phyloP scores from a whole-genome alignment of 83 land plant genomes.

The Thuja plicata region DNA sequence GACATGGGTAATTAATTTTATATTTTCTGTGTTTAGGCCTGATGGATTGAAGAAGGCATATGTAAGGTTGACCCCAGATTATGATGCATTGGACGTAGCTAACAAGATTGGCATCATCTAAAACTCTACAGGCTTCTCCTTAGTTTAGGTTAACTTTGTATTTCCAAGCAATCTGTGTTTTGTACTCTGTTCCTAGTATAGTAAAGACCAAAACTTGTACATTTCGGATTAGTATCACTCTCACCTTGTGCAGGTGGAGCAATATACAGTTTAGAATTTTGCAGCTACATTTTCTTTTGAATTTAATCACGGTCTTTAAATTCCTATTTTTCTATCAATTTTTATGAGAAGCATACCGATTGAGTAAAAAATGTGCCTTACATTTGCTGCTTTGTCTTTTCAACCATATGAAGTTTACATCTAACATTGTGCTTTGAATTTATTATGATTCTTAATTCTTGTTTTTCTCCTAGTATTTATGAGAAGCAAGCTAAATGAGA shows the following conservation, averaged over 20 bases:
- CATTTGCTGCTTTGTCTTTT: not conserved
- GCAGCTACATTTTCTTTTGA: too few relatives aligned
- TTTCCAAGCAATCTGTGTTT: not conserved
- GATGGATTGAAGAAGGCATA: slow-evolving; percentile 68
- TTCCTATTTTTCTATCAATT: not conserved
- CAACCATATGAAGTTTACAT: not conserved
- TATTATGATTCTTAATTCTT: not conserved
- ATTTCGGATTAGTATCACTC: not conserved
- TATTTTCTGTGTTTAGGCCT: slow-evolving; percentile 42
- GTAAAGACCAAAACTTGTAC: not conserved
- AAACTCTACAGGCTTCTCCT: not conserved
- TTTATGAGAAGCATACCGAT: not conserved
- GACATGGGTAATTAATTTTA: not conserved
- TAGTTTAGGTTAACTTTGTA: not conserved
- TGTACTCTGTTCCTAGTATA: not conserved
- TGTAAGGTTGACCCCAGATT: slow-evolving; percentile 57
- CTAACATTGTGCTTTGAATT: too few relatives aligned
- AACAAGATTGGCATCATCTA: slow-evolving; percentile 76
- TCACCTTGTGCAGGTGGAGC: not conserved
- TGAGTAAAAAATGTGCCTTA: not conserved
- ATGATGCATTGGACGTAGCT: slow-evolving; percentile 67
- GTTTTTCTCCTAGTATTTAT: too few relatives aligned
- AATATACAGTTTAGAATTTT: not conserved
- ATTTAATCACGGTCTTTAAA: not conserved
- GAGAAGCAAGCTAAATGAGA: too few relatives aligned